These are phyloP conservation scores for Ganoderma lucidum DNA, from an alignment of 1,284 basidiomycete genomes.

Conservation along the genomic window DNA sequence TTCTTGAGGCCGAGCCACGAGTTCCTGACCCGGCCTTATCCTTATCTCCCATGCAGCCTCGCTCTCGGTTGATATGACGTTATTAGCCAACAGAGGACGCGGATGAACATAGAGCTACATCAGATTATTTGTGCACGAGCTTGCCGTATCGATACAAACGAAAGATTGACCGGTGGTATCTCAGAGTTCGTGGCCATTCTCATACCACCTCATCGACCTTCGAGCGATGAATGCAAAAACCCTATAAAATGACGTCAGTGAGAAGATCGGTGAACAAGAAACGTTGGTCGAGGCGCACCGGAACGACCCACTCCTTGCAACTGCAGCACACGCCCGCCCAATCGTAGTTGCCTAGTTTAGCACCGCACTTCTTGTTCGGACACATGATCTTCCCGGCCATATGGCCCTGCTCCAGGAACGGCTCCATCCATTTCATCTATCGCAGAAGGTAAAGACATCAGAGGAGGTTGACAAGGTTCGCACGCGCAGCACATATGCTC, in stretches of 20 bases:
- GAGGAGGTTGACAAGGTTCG: neutral
- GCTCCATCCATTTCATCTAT: conserved; percentile 96
- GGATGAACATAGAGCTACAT: conserved; percentile 10
- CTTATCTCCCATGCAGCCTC: conserved; percentile 5
- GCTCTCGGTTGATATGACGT: conserved; percentile 16
- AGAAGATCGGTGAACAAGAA: neutral
- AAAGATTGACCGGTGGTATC: neutral
- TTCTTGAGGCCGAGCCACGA: neutral
- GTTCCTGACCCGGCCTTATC: neutral
- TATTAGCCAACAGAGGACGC: neutral
- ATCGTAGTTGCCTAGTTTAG: conserved; percentile 95
- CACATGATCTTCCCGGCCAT: conserved; percentile 90
- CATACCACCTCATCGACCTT: conserved; percentile 88
- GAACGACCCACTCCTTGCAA: conserved; percentile 91
- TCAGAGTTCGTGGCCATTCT: conserved; percentile 1
- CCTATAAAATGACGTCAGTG: conserved; percentile 50
- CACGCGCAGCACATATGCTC: neutral
- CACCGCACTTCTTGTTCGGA: conserved; percentile 88
- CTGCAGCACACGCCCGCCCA: conserved; percentile 96
- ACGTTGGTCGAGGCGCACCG: conserved; percentile 58
- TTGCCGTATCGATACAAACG: conserved; percentile 9
- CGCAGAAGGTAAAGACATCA: neutral
- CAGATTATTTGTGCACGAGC: conserved; percentile 2
- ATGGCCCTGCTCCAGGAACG: conserved; percentile 75
- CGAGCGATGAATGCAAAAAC: conserved; percentile 89